Percentiles rank a stretch among this genome's conserved stretches.
Conservation (phyloP, 139 green algal species). For the Limnomonas spitsbergensis region DNA sequence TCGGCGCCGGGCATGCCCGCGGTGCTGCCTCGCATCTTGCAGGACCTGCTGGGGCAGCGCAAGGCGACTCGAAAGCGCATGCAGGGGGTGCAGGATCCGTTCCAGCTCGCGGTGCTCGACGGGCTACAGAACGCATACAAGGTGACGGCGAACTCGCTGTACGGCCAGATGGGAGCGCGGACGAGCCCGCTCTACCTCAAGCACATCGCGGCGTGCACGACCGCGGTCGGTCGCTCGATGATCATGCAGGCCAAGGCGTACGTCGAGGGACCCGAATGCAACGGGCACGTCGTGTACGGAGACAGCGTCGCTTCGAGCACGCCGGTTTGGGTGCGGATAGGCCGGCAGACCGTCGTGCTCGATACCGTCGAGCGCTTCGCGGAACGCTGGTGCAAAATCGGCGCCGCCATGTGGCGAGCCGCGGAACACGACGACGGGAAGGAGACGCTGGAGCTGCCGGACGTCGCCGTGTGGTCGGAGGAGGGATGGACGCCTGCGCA, state of each 20-base stretch:
- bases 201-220: slow-evolving; percentile 29
- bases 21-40: slow-evolving; percentile 21
- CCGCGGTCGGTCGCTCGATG: slow-evolving; percentile 20
- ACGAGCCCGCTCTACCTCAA: slow-evolving; percentile 25
- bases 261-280: not conserved
- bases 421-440: no score
- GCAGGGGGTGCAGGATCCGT: not conserved
- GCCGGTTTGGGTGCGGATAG: no score
- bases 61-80: slow-evolving; percentile 4
- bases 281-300: slow-evolving; percentile 23
- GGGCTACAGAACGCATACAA: slow-evolving; percentile 37
- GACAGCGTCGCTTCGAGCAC: no score
- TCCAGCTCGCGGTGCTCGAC: slow-evolving; percentile 22
- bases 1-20: not conserved
- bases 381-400: no score
- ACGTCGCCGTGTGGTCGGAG: no score
- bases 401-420: no score
- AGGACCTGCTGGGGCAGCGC: slow-evolving; percentile 15
- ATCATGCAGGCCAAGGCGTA: slow-evolving; percentile 30
- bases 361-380: not conserved
- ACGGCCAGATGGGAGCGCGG: slow-evolving; percentile 22
- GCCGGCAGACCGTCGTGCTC: not conserved
- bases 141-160: slow-evolving; percentile 29
- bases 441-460: no score
- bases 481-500: no score